phyloP scores from a whole-genome alignment of 148 eudicot species.

The Nepenthes gracilis region DNA sequence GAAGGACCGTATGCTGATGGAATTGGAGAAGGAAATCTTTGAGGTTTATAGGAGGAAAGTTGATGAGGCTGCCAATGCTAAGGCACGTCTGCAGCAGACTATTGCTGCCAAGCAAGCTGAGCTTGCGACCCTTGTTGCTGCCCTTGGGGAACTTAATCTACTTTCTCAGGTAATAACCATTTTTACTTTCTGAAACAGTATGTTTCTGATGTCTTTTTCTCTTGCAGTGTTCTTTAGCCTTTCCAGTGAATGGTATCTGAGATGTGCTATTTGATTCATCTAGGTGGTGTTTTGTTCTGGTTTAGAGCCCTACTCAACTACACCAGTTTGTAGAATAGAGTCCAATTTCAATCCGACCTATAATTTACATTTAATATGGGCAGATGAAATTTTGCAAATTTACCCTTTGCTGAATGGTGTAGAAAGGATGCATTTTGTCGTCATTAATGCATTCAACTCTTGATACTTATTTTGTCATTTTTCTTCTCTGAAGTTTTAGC shows the following conservation, averaged over 20 bases:
- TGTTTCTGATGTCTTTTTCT: not conserved
- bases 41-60: conserved; percentile 55
- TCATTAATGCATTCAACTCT: too few species aligned
- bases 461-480: too few species aligned
- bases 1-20: conserved; percentile 50
- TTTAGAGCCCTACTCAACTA: too few species aligned
- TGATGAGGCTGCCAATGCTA: conserved; percentile 50
- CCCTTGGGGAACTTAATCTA: conserved; percentile 43
- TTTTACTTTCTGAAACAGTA: not conserved
- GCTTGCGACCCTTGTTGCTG: conserved; percentile 58
- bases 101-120: conserved; percentile 60
- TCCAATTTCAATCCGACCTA: too few species aligned
- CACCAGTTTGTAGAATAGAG: too few species aligned
- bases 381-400: not conserved
- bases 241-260: not conserved
- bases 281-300: not conserved
- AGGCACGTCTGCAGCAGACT: conserved; percentile 49
- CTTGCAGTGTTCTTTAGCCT: not conserved
- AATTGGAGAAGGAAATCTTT: conserved; percentile 52
- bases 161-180: conserved; percentile 34
- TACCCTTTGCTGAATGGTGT: too few species aligned
- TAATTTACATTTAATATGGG: too few species aligned
- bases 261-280: not conserved
- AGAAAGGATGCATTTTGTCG: too few species aligned
- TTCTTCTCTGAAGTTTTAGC: too few species aligned